Evolutionary conservation across 2,329 filamentous ascomycete genomes (phyloP), one percentile per base, ranked within the genome.

Genomic region (Trichoderma aggressivum): DNA sequence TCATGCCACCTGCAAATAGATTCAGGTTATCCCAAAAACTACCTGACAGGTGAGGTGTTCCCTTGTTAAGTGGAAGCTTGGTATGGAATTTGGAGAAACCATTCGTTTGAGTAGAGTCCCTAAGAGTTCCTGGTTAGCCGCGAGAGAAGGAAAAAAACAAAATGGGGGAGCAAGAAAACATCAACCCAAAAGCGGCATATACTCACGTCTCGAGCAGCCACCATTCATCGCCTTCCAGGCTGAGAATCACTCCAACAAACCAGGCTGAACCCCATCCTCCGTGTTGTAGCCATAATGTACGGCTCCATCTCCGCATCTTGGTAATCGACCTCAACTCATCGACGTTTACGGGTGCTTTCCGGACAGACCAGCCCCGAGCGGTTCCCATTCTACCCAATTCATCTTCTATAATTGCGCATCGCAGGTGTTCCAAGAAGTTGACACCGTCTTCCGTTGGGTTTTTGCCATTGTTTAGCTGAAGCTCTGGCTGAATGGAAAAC

Each of bases 171-270:
- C 18, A 8, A n/a, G 34, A 10, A 5, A 21, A 28, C 1, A 10
- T 39, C 18, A 21, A 58, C 4, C 2, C 7, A 5, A 21, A n/a
- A n/a, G 14, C 7, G 5, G 47, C 12, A 47, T 60, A 32, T 24
- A 70, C 86, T 82, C 82, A 90, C 86, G 88, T 80, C 79, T 91
- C 87, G 68, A 93, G 84, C 72, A 94, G 83, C 89, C 91, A 94
- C 92, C 93, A 97, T 73, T 86, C 87, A 78, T 96, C 92, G 67
- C 93, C 92, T 76, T 86, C 86, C 77, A 92, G 85, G 78, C 91
- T 90, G 78, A 94, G 86, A 66, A 89, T 89, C 59, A 92, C 86
- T 74, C 90, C 90, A 50, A 97, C 82, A 73, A 90, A 88, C 92
- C 93, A 97, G 66, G 87, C 84, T 16, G 86, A 78, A 11, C 85